Conservation (phyloP, 345 rosid species). For the Eucalyptus guilfoylei region DNA sequence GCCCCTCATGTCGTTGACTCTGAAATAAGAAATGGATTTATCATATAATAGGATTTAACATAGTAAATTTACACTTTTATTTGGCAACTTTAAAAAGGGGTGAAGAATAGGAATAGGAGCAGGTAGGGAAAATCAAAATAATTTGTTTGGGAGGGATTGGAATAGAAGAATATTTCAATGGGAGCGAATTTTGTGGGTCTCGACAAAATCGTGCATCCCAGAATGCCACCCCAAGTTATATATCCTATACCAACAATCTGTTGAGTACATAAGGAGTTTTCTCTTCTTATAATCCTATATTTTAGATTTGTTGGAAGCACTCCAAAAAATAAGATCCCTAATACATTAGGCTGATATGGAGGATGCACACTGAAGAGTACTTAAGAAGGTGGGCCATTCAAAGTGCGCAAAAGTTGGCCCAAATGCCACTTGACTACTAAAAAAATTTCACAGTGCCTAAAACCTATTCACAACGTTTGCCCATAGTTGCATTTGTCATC, state of each 20-base stretch:
- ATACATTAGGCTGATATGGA: fast-evolving
- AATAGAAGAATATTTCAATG: fast-evolving
- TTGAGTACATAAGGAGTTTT: fast-evolving
- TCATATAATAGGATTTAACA: too few species aligned
- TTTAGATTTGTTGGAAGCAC: fast-evolving
- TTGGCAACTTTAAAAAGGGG: not conserved
- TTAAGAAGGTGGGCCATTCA: fast-evolving
- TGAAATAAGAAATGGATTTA: too few species aligned
- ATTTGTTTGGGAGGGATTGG: not conserved
- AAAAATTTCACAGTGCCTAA: fast-evolving
- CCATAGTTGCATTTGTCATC: fast-evolving
- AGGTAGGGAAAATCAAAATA: not conserved
- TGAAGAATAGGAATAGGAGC: not conserved
- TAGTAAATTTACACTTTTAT: too few species aligned
- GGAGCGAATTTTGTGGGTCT: fast-evolving
- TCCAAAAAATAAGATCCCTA: fast-evolving
- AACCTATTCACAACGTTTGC: too few species aligned
- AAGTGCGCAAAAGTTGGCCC: fast-evolving
- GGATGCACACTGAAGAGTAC: too few species aligned
- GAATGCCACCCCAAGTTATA: fast-evolving
- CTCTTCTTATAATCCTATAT: too few species aligned
- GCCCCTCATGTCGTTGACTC: too few species aligned
- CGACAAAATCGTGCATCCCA: not conserved
- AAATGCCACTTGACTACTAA: fast-evolving
- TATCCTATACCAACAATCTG: fast-evolving